Evolutionary conservation across 1,284 basidiomycete species (phyloP), one percentile per base, ranked within the genome.

Genomic region (Coriolopsis trogii): DNA sequence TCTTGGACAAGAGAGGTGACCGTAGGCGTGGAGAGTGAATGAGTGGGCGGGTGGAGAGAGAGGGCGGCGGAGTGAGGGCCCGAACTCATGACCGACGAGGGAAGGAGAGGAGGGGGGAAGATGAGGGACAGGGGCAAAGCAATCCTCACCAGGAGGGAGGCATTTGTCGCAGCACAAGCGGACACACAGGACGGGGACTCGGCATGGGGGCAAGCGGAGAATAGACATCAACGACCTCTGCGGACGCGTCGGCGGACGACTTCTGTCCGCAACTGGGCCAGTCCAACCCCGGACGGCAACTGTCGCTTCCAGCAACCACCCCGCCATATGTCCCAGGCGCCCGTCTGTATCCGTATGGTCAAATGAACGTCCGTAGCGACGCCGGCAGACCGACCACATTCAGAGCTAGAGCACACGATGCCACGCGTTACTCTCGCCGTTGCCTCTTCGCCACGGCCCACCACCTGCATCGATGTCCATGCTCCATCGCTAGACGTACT

Each of bases 61-160:
- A 20, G 34, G 12, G 38, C 13, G 38, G 5, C 26, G 44, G 46
- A 41, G 30, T 9, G 31, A 37, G 25, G 16, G 49, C 42, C 41
- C 37, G 31, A 40, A 38, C 41, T 47, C 52, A 55, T 59, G 54
- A 34, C 49, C 42, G 46, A 47, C 44, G 39, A 51, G 33, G 41
- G 21, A 29, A 18, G 26, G 41, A 39, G 33, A 18, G 26, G 41
- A 39, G 38, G 40, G n/a, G 26, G 29, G 34, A 29, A 39, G 46
- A 37, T 38, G 25, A 21, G 25, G 21, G n/a, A 23, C 41, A 29
- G 38, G 46, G 37, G 39, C 26, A 20, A 23, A 46, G 23, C 6
- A 36, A 33, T 12, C 55, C 56, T 63, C 59, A 59, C 61, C 57
- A 53, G 61, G 59, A 61, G 59, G 60, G 25, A 38, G 20, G 37